phyloP scores from a whole-genome alignment of 176 grass and related monocot genomes.

The Oryza nivara region DNA sequence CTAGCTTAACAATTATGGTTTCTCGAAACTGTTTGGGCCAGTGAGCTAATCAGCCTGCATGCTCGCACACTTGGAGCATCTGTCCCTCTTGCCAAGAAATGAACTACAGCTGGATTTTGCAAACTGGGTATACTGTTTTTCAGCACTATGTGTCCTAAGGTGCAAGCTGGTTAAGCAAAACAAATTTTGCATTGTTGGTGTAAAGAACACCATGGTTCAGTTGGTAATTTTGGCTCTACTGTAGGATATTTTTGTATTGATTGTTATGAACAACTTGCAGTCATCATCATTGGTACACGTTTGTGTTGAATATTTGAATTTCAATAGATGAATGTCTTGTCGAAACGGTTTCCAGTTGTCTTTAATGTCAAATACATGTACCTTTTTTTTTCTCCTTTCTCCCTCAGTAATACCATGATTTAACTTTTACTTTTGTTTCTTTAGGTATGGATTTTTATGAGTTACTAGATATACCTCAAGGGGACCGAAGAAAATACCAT shows the following conservation, averaged over 20 bases:
- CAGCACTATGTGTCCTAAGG: neutral
- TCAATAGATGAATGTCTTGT: neutral
- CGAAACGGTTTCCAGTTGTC: neutral
- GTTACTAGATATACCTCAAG: slow-evolving; percentile 92
- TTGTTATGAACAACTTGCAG: neutral
- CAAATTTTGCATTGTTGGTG: neutral
- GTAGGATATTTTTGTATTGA: neutral
- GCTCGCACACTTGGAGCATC: neutral
- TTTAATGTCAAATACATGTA: slow-evolving; percentile 14
- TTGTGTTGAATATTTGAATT: neutral
- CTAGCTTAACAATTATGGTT: neutral
- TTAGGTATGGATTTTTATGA: slow-evolving; percentile 86
- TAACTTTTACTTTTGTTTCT: slow-evolving; percentile 26
- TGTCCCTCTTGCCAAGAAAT: neutral
- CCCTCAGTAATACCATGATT: neutral
- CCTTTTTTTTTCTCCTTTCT: neutral
- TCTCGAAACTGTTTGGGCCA: neutral
- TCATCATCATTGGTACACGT: neutral
- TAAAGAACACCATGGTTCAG: neutral
- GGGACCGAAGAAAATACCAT: slow-evolving; percentile 88
- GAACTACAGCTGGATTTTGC: neutral
- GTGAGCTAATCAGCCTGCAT: neutral
- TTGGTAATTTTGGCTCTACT: neutral
- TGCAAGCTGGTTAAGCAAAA: neutral
- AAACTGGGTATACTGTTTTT: neutral